A percentile compares a stretch with the other conserved stretches of the same genome.
phyloP scores from a whole-genome alignment of 2,329 filamentous ascomycete genomes.

The Didymellaceae sp. region DNA sequence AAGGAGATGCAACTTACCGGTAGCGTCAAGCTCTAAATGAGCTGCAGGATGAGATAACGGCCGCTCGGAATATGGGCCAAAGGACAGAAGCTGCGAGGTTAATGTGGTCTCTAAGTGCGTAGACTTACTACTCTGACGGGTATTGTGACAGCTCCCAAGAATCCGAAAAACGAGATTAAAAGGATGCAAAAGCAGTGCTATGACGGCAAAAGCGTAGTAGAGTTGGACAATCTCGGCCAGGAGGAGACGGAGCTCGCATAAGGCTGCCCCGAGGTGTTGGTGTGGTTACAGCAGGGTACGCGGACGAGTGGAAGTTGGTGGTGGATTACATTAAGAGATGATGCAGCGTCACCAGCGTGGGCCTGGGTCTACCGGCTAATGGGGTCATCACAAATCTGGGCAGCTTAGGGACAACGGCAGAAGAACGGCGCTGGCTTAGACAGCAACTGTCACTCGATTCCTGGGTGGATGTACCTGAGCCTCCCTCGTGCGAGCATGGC shows the following conservation, averaged over 20 bases:
- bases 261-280: slow-evolving; percentile 40
- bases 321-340: slow-evolving; percentile 31
- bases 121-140: slow-evolving; percentile 33
- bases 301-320: slow-evolving; percentile 48
- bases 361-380: slow-evolving; percentile 39
- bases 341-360: slow-evolving; percentile 23
- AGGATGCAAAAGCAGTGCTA: slow-evolving; percentile 37
- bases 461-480: neutral
- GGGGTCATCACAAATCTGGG: slow-evolving; percentile 22
- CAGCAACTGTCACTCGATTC: slow-evolving; percentile 5
- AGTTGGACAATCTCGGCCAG: slow-evolving; percentile 41
- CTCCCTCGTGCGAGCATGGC: slow-evolving; percentile 29
- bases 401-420: slow-evolving; percentile 6
- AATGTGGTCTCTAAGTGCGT: slow-evolving; percentile 26
- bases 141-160: slow-evolving; percentile 17
- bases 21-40: slow-evolving; percentile 31
- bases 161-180: slow-evolving; percentile 25
- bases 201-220: slow-evolving; percentile 18
- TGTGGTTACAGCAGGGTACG: slow-evolving; percentile 21
- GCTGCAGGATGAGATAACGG: slow-evolving; percentile 16
- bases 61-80: neutral
- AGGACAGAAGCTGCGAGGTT: slow-evolving; percentile 29
- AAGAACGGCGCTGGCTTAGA: neutral
- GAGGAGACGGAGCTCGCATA: slow-evolving; percentile 40
- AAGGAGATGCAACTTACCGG: slow-evolving; percentile 39